These are phyloP conservation scores for Ophiobolus disseminans DNA, from an alignment of 2,329 filamentous ascomycete genomes.

Conservation along the genomic window DNA sequence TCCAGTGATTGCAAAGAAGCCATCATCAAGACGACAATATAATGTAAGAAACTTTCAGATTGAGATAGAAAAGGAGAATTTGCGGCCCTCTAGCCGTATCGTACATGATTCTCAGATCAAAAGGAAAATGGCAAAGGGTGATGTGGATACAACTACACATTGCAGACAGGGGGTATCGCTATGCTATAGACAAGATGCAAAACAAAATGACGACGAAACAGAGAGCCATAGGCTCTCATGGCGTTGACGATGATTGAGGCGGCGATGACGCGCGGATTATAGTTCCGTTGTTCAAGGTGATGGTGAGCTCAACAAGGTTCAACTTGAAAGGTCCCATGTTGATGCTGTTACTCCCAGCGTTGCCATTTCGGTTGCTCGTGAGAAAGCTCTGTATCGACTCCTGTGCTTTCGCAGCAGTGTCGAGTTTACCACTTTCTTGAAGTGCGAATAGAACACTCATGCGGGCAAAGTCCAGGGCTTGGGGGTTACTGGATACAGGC, in stretches of 20 bases:
- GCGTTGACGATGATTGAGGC: constrained; percentile 5
- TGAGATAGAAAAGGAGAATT: no score
- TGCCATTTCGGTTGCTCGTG: constrained; percentile 37
- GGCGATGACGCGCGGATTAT: constrained; percentile 27
- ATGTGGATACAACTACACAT: constrained; percentile 4
- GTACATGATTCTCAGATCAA: constrained; percentile 13
- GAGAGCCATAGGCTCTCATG: constrained; percentile 1
- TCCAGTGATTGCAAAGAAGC: constrained; percentile 23
- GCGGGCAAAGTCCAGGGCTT: constrained; percentile 55
- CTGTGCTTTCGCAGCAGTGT: constrained; percentile 53
- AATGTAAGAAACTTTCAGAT: constrained; percentile 12
- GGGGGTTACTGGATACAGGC: constrained; percentile 45
- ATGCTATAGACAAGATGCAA: constrained; percentile 7
- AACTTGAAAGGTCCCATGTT: constrained; percentile 40
- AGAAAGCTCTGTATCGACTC: constrained; percentile 51
- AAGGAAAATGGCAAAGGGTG: background rate
- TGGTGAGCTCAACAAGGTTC: constrained; percentile 40
- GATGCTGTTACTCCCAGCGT: constrained; percentile 30
- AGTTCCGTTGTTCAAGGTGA: constrained; percentile 45
- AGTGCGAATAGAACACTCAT: constrained; percentile 55
- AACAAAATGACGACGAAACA: background rate
- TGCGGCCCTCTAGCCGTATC: constrained; percentile 12
- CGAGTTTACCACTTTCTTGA: constrained; percentile 50
- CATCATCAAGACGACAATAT: constrained; percentile 37
- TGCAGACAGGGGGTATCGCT: constrained; percentile 26